Percentiles rank a stretch among this genome's conserved stretches.
These are phyloP conservation scores for Cardamine chenopodiifolia DNA, from an alignment of 345 rosid genomes.

Conservation along the genomic window DNA sequence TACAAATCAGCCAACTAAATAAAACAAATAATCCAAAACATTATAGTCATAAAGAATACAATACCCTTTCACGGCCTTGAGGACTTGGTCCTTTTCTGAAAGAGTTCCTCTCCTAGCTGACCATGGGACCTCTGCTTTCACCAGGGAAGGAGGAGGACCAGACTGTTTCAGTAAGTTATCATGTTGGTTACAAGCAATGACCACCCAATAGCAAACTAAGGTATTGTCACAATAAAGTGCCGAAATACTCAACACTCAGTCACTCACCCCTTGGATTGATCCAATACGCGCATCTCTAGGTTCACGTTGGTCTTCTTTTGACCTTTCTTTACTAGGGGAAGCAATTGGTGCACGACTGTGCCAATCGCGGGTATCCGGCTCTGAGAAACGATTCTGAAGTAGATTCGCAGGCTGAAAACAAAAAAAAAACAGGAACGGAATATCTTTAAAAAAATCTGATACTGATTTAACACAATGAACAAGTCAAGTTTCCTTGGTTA, in stretches of 20 bases:
- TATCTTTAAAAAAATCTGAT: background rate
- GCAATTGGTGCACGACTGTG: conserved; percentile 67
- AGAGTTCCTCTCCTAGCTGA: conserved; percentile 73
- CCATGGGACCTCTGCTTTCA: conserved; percentile 96
- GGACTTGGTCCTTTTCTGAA: conserved; percentile 80
- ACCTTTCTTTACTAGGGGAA: conserved; percentile 68
- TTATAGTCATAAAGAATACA: background rate
- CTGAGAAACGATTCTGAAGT: conserved; percentile 64
- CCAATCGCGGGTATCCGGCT: conserved; percentile 94
- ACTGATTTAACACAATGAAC: background rate
- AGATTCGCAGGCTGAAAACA: conserved; percentile 53
- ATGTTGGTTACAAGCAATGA: background rate
- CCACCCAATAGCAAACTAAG: background rate
- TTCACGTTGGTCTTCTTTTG: conserved; percentile 62
- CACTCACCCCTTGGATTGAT: conserved; percentile 60
- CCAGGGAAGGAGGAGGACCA: conserved; percentile 65
- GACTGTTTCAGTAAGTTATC: conserved; percentile 50
- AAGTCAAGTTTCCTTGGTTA: background rate
- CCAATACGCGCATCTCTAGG: conserved; percentile 50
- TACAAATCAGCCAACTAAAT: background rate
- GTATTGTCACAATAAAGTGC: background rate
- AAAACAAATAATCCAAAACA: background rate
- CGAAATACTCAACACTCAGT: conserved; percentile 23
- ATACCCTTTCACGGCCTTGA: conserved; percentile 95
- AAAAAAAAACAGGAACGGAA: conserved; percentile 13